Evolutionary conservation across 768 basidiomycete genomes (phyloP).

Genomic region (Rhodocollybia butyracea): DNA sequence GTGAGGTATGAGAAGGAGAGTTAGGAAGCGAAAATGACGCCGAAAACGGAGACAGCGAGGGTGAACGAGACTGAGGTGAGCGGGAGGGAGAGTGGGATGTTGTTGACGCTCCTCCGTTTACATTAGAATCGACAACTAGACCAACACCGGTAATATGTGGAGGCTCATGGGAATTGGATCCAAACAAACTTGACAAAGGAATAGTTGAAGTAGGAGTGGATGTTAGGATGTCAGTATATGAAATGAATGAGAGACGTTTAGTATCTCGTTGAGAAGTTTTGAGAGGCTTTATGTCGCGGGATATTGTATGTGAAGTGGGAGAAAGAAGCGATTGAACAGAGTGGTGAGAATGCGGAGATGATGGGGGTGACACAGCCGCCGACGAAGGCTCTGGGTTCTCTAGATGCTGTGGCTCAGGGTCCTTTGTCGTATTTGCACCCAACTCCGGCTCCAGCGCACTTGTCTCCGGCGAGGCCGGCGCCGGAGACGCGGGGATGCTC

Average conservation of each 20-base stretch:
- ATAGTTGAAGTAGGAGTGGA: conserved; percentile 72
- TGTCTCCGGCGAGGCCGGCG: conserved; percentile 8
- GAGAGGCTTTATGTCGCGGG: conserved; percentile 24
- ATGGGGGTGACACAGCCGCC: too few species aligned
- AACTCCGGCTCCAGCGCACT: background rate
- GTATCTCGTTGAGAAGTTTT: conserved; percentile 45
- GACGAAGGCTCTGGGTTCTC: too few species aligned
- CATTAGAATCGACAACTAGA: conserved; percentile 21
- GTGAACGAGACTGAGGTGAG: background rate
- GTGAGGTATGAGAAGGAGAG: background rate
- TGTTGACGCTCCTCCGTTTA: background rate
- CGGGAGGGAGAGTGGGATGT: background rate
- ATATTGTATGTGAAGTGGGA: conserved; percentile 8
- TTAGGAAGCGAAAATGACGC: background rate
- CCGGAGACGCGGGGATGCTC: conserved; percentile 37
- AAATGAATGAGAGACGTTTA: conserved; percentile 88
- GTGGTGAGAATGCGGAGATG: conserved; percentile 17
- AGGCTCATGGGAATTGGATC: conserved; percentile 56
- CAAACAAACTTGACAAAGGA: conserved; percentile 71
- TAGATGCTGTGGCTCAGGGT: conserved; percentile 30
- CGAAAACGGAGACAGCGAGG: background rate
- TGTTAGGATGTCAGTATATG: conserved; percentile 80
- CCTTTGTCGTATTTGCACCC: conserved; percentile 29
- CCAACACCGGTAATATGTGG: conserved; percentile 71
- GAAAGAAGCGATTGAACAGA: conserved; percentile 10